These are phyloP conservation scores for Jaltomata sinuosa DNA, from an alignment of 257 asterid genomes.

Conservation along the genomic window DNA sequence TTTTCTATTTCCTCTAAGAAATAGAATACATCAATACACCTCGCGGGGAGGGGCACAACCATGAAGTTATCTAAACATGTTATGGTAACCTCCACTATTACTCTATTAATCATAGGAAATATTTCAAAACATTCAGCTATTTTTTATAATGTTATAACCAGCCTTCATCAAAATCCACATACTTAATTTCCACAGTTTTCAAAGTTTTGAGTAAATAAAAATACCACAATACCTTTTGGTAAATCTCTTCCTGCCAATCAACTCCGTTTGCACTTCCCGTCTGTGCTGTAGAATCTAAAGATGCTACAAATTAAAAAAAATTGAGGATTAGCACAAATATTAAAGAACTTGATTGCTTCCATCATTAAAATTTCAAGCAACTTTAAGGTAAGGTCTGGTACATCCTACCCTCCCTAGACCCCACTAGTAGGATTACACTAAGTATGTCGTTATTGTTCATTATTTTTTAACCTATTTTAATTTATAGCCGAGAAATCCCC, in stretches of 20 bases:
- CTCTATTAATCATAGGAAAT: neutral
- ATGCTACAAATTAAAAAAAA: constrained; percentile 24
- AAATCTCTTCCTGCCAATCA: constrained; percentile 89
- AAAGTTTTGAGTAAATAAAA: neutral
- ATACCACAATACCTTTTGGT: constrained; percentile 40
- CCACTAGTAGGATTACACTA: no score
- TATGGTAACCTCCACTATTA: neutral
- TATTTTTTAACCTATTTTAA: no score
- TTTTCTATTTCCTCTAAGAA: neutral
- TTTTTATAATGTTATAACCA: no score
- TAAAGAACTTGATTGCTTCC: neutral
- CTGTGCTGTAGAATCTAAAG: constrained; percentile 63
- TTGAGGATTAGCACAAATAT: neutral
- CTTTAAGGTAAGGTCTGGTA: no score
- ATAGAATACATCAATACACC: neutral
- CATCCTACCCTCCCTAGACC: no score
- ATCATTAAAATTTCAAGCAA: neutral
- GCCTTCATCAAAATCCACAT: neutral
- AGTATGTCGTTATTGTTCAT: no score
- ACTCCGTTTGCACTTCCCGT: constrained; percentile 48
- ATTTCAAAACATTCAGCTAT: neutral
- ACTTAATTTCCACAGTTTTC: neutral
- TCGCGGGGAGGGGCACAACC: neutral
- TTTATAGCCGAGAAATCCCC: no score
- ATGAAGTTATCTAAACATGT: neutral